phyloP scores from a whole-genome alignment of 1,139 yeast genomes.

The Kluyveromyces marxianus region DNA sequence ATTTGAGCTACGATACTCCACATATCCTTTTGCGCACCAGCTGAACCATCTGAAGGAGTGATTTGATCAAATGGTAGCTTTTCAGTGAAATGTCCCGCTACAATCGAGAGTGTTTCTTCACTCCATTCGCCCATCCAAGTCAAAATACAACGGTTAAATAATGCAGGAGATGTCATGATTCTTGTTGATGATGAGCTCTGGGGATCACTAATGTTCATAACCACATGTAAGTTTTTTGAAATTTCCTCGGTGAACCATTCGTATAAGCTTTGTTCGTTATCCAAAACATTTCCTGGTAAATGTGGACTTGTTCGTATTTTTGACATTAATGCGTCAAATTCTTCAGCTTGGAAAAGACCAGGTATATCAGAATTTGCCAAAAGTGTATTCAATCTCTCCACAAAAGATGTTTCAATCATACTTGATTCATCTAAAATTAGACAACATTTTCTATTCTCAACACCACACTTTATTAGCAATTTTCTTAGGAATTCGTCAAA shows the following conservation, averaged over 20 bases:
- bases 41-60: slow-evolving; percentile 1
- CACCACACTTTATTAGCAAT: slow-evolving; percentile 43
- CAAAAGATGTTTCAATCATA: slow-evolving; percentile 65
- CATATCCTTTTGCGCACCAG: slow-evolving; percentile 19
- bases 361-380: slow-evolving; percentile 91
- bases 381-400: slow-evolving; percentile 87
- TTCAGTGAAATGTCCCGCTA: slow-evolving; percentile 40
- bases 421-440: slow-evolving; percentile 77
- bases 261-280: slow-evolving; percentile 65
- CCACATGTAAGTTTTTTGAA: slow-evolving; percentile 69
- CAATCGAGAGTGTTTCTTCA: slow-evolving; percentile 39
- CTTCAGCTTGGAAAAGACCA: slow-evolving; percentile 80
- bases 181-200: slow-evolving; percentile 34
- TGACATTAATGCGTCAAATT: slow-evolving; percentile 45
- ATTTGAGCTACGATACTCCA: slow-evolving; percentile 45
- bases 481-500: slow-evolving; percentile 61
- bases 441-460: slow-evolving; percentile 57
- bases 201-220: slow-evolving; percentile 66
- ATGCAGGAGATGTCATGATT: slow-evolving; percentile 76
- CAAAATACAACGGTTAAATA: slow-evolving; percentile 83
- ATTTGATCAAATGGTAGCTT: slow-evolving; percentile 44
- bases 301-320: slow-evolving; percentile 54
- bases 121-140: slow-evolving; percentile 92
- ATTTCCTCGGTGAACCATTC: slow-evolving; percentile 68
- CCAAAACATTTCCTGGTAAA: slow-evolving; percentile 55